Percentiles rank a stretch among this genome's conserved stretches.
Evolutionary conservation across 768 basidiomycete genomes (phyloP).

Genomic region (Leccinum obscurum): DNA sequence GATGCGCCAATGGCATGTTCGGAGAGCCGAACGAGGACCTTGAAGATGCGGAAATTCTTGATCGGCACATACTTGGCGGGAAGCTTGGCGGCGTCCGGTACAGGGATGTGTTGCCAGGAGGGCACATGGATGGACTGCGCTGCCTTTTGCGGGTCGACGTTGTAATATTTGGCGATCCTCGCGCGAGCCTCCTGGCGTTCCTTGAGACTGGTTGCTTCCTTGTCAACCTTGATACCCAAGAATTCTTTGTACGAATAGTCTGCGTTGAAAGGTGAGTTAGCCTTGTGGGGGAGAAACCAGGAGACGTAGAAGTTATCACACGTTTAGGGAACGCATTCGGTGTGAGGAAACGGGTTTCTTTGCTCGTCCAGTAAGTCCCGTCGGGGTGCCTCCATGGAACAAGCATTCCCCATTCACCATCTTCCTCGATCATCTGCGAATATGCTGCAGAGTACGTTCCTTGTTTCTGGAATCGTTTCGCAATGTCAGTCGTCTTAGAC

Average conservation of each 20-base stretch:
- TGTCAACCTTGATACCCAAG: constrained; percentile 29
- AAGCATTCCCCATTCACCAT: constrained; percentile 18
- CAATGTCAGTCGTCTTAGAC: neutral
- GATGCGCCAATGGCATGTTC: constrained; percentile 27
- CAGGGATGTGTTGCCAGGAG: constrained; percentile 19
- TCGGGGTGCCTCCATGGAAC: constrained; percentile 24
- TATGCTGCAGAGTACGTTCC: constrained; percentile 27
- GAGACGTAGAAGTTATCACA: constrained; percentile 4
- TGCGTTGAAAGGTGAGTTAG: constrained; percentile 3
- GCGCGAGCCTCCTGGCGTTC: constrained; percentile 24
- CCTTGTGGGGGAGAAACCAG: neutral
- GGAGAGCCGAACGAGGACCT: constrained; percentile 24
- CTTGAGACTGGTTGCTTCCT: constrained; percentile 6
- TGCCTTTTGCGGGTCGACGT: constrained; percentile 22
- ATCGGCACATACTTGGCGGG: constrained; percentile 20
- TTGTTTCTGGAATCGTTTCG: constrained; percentile 6
- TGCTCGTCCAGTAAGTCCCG: constrained; percentile 27
- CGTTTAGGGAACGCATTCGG: constrained; percentile 22
- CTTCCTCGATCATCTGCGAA: constrained; percentile 18
- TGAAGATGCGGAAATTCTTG: constrained; percentile 26
- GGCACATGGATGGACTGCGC: constrained; percentile 2
- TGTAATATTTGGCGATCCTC: constrained; percentile 24
- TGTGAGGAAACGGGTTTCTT: constrained; percentile 26
- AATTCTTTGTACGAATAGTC: constrained; percentile 31
- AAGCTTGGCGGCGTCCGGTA: constrained; percentile 11